Evolutionary conservation across 2,329 filamentous ascomycete genomes (phyloP).

Genomic region (Colletotrichum karsti): DNA sequence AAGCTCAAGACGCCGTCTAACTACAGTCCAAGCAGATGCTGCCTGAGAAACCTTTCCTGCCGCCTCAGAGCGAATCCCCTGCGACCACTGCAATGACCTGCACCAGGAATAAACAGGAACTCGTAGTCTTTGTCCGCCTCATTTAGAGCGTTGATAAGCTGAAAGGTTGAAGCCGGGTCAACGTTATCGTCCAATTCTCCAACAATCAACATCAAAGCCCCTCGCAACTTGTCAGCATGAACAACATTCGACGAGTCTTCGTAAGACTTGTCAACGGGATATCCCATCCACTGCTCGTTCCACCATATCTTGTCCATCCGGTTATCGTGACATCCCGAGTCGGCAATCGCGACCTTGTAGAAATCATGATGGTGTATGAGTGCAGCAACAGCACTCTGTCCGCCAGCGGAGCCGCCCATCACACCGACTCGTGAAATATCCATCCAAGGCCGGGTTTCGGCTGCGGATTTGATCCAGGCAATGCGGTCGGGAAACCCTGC

Average conservation of each 20-base stretch:
- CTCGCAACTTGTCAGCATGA: slow-evolving; percentile 37
- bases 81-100: neutral
- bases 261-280: slow-evolving; percentile 39
- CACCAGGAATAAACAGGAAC: slow-evolving; percentile 36
- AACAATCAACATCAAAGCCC: slow-evolving; percentile 37
- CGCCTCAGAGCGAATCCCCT: neutral
- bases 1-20: too few relatives aligned
- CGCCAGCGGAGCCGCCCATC: slow-evolving; percentile 39
- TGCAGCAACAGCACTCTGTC: slow-evolving; percentile 37
- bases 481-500: slow-evolving; percentile 39
- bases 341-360: slow-evolving; percentile 37
- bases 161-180: slow-evolving; percentile 39
- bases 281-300: slow-evolving; percentile 43
- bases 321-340: slow-evolving; percentile 41
- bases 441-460: slow-evolving; percentile 37
- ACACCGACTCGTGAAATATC: slow-evolving; percentile 38
- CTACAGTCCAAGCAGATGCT: neutral
- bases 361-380: slow-evolving; percentile 38
- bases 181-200: slow-evolving; percentile 39
- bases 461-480: slow-evolving; percentile 37
- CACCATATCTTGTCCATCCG: slow-evolving; percentile 41
- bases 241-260: slow-evolving; percentile 36
- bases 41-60: neutral
- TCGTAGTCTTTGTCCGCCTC: slow-evolving; percentile 39
- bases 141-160: slow-evolving; percentile 36